Evolutionary conservation across 2,329 filamentous ascomycete genomes (phyloP).

Genomic region (Scedosporium aurantiacum): DNA sequence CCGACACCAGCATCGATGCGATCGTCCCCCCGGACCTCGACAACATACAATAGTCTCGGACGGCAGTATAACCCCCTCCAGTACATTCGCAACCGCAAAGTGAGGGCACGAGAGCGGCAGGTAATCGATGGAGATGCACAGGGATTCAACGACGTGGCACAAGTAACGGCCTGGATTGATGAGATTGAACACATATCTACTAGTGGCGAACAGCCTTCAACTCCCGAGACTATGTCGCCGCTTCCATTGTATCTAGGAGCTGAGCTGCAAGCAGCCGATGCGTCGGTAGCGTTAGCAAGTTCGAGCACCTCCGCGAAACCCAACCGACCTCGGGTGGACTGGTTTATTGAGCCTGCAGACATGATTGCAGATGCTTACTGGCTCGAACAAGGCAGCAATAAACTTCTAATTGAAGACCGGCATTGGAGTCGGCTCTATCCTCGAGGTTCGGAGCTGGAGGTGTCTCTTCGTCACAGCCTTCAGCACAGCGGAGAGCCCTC

Average conservation of each 20-base stretch:
- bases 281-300: conserved; percentile 30
- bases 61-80: conserved; percentile 85
- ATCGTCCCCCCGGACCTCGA: conserved; percentile 16
- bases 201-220: conserved; percentile 14
- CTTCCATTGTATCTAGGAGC: conserved; percentile 37
- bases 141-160: conserved; percentile 64
- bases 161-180: conserved; percentile 69
- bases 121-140: conserved; percentile 62
- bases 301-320: conserved; percentile 43
- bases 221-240: conserved; percentile 9
- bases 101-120: conserved; percentile 67
- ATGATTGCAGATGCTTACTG: conserved; percentile 84
- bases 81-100: conserved; percentile 80
- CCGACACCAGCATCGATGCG: conserved; percentile 17
- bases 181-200: conserved; percentile 34
- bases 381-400: conserved; percentile 75
- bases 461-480: conserved; percentile 13
- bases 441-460: conserved; percentile 13
- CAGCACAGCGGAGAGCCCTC: background rate
- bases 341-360: conserved; percentile 74
- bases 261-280: conserved; percentile 27
- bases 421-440: conserved; percentile 65
- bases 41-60: conserved; percentile 35
- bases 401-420: conserved; percentile 68
- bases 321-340: conserved; percentile 68